These are phyloP conservation scores for Aureoboletus auriporus DNA, from an alignment of 768 basidiomycete genomes.

Conservation along the genomic window DNA sequence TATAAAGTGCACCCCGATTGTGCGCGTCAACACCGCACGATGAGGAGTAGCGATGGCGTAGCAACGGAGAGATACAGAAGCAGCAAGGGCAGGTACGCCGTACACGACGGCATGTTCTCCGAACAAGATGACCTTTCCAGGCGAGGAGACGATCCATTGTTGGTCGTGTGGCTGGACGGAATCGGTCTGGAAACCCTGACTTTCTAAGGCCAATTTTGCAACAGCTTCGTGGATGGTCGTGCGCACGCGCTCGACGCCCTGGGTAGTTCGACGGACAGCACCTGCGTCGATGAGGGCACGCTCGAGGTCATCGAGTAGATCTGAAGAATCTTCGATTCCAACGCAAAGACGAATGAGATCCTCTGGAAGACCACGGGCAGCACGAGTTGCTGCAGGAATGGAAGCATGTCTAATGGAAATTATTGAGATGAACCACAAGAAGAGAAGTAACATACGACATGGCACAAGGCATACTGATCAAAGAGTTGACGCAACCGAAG, in stretches of 20 bases:
- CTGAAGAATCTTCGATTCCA: conserved; percentile 92
- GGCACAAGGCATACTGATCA: conserved; percentile 98
- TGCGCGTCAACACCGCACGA: conserved; percentile 49
- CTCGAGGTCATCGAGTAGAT: conserved; percentile 94
- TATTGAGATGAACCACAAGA: not conserved
- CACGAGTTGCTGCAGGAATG: conserved; percentile 91
- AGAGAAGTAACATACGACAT: conserved; percentile 81
- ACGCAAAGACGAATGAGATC: conserved; percentile 97
- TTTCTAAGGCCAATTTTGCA: conserved; percentile 54
- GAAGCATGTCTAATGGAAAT: conserved; percentile 70
- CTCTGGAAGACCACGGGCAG: conserved; percentile 96
- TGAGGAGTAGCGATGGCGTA: conserved; percentile 81
- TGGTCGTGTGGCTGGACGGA: conserved; percentile 27
- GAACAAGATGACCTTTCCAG: conserved; percentile 96
- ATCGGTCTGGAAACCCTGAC: conserved; percentile 12
- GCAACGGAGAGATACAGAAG: conserved; percentile 92
- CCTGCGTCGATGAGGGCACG: conserved; percentile 89
- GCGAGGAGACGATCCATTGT: conserved; percentile 90
- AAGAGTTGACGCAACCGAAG: conserved; percentile 95
- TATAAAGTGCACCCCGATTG: conserved; percentile 57
- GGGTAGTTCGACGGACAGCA: conserved; percentile 62
- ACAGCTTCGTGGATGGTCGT: conserved; percentile 59
- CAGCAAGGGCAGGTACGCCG: conserved; percentile 95
- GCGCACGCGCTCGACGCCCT: conserved; percentile 37
- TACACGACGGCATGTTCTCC: conserved; percentile 99